These are phyloP conservation scores for Populus hybrid DNA, from an alignment of 441 rosid genomes.

Conservation along the genomic window DNA sequence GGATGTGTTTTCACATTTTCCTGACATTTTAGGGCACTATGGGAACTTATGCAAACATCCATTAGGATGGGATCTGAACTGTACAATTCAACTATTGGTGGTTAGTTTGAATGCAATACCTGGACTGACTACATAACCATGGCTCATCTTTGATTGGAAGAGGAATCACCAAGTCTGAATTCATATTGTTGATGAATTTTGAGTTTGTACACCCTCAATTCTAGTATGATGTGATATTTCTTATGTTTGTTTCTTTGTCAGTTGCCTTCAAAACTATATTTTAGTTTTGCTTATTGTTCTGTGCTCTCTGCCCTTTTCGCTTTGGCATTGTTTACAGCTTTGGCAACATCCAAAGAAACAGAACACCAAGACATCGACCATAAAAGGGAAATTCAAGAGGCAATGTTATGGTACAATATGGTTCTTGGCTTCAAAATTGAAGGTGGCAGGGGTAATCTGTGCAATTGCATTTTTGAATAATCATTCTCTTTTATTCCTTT, in stretches of 20 bases:
- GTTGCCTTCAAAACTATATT: background rate
- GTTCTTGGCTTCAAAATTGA: constrained; percentile 75
- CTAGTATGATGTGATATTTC: background rate
- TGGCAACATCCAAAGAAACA: constrained; percentile 43
- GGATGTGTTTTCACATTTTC: background rate
- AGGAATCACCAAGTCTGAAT: background rate
- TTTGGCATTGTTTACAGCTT: constrained; percentile 21
- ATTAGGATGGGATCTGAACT: background rate
- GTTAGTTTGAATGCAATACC: background rate
- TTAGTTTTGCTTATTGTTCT: background rate
- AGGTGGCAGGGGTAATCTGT: constrained; percentile 69
- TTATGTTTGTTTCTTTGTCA: background rate
- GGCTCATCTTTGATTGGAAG: background rate
- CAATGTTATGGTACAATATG: constrained; percentile 71
- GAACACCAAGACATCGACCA: constrained; percentile 35
- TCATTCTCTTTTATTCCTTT: constrained; percentile 5
- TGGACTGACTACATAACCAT: background rate
- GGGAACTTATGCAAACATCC: background rate
- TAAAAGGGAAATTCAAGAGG: constrained; percentile 50
- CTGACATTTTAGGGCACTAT: background rate
- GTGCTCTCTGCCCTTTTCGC: background rate
- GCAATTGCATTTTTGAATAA: background rate
- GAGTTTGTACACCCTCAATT: background rate
- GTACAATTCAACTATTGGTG: background rate
- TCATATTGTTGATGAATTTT: background rate